Evolutionary conservation across 2,329 filamentous ascomycete genomes (phyloP).

Genomic region (Colletotrichum camelliae): DNA sequence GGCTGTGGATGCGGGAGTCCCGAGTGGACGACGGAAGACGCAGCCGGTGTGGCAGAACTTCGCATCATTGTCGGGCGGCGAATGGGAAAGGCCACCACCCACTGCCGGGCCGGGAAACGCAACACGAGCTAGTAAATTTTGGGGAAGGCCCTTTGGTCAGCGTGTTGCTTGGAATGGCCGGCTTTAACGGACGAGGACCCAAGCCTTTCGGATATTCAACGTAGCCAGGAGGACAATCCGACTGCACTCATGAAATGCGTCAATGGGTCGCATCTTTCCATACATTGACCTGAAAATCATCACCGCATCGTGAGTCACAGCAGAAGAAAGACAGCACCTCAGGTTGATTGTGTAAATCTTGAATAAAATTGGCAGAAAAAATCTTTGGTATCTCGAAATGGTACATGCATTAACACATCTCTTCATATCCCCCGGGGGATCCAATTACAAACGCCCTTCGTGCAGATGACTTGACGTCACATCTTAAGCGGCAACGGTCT

Average conservation of each 20-base stretch:
- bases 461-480: background rate
- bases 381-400: slow-evolving; percentile 1
- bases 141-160: background rate
- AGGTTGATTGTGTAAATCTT: background rate
- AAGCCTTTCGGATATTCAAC: background rate
- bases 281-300: background rate
- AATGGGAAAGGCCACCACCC: background rate
- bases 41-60: background rate
- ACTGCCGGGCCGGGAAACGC: background rate
- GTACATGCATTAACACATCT: background rate
- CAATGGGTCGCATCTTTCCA: background rate
- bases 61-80: background rate
- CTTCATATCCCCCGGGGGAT: background rate
- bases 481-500: background rate
- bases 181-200: background rate
- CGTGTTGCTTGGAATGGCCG: background rate
- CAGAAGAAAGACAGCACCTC: background rate
- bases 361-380: background rate
- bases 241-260: background rate
- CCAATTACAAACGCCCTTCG: background rate
- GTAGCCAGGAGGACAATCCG: fast-evolving
- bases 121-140: background rate
- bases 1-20: background rate
- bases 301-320: fast-evolving
- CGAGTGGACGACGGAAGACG: background rate